phyloP scores from a whole-genome alignment of 2,329 filamentous ascomycete genomes.

The Stachybotrys elegans region DNA sequence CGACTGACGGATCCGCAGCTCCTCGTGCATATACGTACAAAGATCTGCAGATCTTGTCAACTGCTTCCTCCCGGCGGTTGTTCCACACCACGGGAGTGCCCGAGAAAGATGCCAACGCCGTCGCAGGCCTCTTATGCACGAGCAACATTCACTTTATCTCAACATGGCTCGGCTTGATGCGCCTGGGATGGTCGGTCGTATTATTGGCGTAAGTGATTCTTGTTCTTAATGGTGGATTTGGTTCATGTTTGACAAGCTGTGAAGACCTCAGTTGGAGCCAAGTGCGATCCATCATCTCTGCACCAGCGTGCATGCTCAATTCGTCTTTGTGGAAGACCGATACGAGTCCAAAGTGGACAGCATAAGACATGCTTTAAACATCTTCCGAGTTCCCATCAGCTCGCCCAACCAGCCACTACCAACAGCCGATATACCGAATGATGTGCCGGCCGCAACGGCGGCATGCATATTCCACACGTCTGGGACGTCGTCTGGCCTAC shows the following conservation, averaged over 20 bases:
- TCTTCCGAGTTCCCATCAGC: conserved; percentile 10
- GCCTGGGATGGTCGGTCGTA: conserved; percentile 48
- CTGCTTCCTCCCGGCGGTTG: too few species aligned
- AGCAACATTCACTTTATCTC: conserved; percentile 55
- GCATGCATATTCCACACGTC: conserved; percentile 61
- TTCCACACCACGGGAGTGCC: conserved; percentile 7
- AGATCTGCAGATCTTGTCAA: too few species aligned
- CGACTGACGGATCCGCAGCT: too few species aligned
- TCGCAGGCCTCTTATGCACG: conserved; percentile 49
- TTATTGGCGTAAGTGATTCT: conserved; percentile 43
- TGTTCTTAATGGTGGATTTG: too few species aligned
- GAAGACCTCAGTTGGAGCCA: conserved; percentile 38
- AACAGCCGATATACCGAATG: background rate
- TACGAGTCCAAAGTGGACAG: conserved; percentile 1
- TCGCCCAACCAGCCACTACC: background rate
- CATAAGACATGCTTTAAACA: conserved; percentile 1
- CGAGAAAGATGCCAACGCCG: background rate
- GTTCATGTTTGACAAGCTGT: conserved; percentile 2
- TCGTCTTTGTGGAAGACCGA: conserved; percentile 39
- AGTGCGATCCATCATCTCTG: conserved; percentile 50
- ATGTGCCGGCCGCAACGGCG: background rate
- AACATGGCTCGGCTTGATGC: conserved; percentile 55
- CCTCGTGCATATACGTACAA: too few species aligned
- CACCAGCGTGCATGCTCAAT: conserved; percentile 31
- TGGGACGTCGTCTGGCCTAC: conserved; percentile 57